A percentile compares a stretch with the other conserved stretches of the same genome.
Conservation (phyloP, 179 eudicot species). For the Gypsophila paniculata region DNA sequence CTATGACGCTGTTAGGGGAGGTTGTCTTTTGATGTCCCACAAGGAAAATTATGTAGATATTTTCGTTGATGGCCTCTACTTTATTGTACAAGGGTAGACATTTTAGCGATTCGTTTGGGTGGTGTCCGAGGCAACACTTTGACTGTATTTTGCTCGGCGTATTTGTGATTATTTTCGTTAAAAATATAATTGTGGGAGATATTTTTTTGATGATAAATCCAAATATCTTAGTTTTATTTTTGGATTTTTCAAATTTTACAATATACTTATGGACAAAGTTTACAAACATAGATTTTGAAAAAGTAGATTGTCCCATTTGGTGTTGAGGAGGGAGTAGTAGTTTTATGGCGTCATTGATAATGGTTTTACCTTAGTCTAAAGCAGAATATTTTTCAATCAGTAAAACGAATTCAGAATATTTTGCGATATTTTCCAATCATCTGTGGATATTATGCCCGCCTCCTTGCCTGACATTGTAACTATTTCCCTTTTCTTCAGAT, state of each 20-base stretch:
- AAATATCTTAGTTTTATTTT: too few relatives aligned
- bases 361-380: not conserved
- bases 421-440: not conserved
- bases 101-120: not conserved
- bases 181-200: too few relatives aligned
- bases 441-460: not conserved
- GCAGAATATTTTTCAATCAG: not conserved
- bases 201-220: too few relatives aligned
- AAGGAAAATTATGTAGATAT: not conserved
- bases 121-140: too few relatives aligned
- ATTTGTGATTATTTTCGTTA: too few relatives aligned
- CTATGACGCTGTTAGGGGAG: not conserved
- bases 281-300: too few relatives aligned
- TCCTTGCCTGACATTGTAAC: slow-evolving; percentile 11
- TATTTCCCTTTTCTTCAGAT: slow-evolving; percentile 36
- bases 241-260: too few relatives aligned
- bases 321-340: too few relatives aligned
- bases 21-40: not conserved
- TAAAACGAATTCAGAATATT: not conserved
- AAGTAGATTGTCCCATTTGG: too few relatives aligned
- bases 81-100: not conserved
- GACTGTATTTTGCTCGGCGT: too few relatives aligned
- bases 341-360: not conserved
- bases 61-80: not conserved
- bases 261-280: too few relatives aligned